Evolutionary conservation across 805 yeast genomes (phyloP).

Genomic region (Wickerhamiella kazuoi): DNA sequence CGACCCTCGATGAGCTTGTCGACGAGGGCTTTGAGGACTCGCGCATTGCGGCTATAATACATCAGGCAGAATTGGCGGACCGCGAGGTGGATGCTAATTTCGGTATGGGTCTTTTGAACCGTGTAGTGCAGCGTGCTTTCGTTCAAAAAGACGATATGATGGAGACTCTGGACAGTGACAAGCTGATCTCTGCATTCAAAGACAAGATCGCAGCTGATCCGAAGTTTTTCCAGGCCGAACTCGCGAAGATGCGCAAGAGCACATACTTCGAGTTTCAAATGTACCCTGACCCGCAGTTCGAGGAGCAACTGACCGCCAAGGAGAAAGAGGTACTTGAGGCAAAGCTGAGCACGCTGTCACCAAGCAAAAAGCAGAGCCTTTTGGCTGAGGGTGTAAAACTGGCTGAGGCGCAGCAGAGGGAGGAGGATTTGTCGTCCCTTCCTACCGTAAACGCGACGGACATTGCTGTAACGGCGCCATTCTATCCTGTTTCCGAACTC

Average conservation of each 20-base stretch:
- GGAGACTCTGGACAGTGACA: conserved; percentile 46
- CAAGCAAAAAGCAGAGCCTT: conserved; percentile 39
- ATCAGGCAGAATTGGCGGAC: conserved; percentile 68
- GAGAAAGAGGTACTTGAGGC: conserved; percentile 36
- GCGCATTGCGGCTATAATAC: conserved; percentile 70
- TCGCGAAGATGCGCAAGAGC: conserved; percentile 34
- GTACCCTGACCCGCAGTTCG: conserved; percentile 49
- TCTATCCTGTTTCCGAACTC: conserved; percentile 16
- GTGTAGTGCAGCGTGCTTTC: conserved; percentile 72
- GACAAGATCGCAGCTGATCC: conserved; percentile 40
- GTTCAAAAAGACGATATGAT: conserved; percentile 59
- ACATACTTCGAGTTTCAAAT: conserved; percentile 58
- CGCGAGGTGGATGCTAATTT: conserved; percentile 81
- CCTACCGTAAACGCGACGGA: conserved; percentile 66
- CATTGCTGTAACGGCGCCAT: conserved; percentile 41
- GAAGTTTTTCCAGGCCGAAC: conserved; percentile 38
- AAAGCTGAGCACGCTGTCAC: conserved; percentile 30
- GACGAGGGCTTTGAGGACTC: conserved; percentile 31
- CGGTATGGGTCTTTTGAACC: conserved; percentile 60
- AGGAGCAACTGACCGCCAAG: conserved; percentile 31
- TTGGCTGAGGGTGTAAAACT: conserved; percentile 42
- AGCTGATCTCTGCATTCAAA: conserved; percentile 40
- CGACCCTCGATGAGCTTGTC: conserved; percentile 30
- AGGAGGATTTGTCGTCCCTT: conserved; percentile 58
- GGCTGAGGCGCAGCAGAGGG: conserved; percentile 43